Evolutionary conservation across 176 grass and related monocot species (phyloP), one percentile per base, ranked within the genome.

Genomic region (Oryza glumipatula): DNA sequence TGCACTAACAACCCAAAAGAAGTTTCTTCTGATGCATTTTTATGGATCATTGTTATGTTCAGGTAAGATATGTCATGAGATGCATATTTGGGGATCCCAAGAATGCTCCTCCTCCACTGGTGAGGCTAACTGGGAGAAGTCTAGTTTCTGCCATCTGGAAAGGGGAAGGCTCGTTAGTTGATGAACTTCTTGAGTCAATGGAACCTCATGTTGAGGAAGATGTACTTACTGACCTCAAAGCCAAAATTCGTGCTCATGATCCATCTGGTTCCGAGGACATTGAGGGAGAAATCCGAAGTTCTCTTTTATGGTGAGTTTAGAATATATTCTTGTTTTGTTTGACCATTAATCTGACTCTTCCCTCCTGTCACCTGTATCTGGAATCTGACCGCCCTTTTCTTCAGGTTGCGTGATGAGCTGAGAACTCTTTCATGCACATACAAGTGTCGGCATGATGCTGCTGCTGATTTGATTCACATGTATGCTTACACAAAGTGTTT

Each of bases 401-500:
- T 49, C 67, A 99, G 96, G 96, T 86, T 99, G 79, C 92, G 96
- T 77, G 96, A 99, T 78, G 96, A 99, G 79, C 76, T 99, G 68
- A 78, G 96, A 70, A 84, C 49, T 86, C 91, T 96, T 84, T 75
- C 89, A 46, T 96, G 96, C 84, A 89, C 88, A 72, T 90, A 96
- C 71, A 99, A 99, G 79, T 99, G 93, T 48, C 93, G 96, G 65
- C 96, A 99, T 81, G 96, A 99, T 82, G 96, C 89, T 72, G 96
- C 93, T 71, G 96, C 96, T 68, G 96, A 99, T 83, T 90, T 99
- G 86, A 91, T 99, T 89, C 96, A 99, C 76, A 84, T 99, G 80
- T 99, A 99, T 86, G 96, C 96, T 76, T 96, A 99, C 76, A 99
- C 93, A 21, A 99, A 99, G 88, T 94, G 90, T 76, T 90, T 99